These are phyloP conservation scores for Tuber indicum DNA, from an alignment of 495 filamentous ascomycete species.

Conservation along the genomic window DNA sequence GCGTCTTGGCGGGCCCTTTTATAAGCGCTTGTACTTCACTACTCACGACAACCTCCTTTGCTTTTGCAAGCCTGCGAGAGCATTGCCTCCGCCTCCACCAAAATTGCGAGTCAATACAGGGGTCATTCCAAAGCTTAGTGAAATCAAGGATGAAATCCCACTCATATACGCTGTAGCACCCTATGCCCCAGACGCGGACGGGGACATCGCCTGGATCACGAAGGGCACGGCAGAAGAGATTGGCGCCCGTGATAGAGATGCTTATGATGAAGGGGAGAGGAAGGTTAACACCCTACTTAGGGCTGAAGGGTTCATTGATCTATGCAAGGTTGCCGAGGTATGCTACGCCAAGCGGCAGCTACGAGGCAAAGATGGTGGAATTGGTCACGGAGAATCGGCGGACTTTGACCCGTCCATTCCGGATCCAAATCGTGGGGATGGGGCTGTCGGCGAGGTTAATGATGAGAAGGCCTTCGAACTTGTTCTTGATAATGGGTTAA, in stretches of 20 bases:
- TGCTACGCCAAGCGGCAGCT: constrained; percentile 51
- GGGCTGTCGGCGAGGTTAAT: constrained; percentile 47
- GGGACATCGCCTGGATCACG: constrained; percentile 56
- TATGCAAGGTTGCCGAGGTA: constrained; percentile 54
- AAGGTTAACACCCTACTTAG: constrained; percentile 55
- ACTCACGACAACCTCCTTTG: constrained; percentile 62
- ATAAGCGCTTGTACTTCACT: constrained; percentile 65
- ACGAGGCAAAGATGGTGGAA: constrained; percentile 49
- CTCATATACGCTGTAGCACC: constrained; percentile 61
- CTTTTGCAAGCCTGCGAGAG: constrained; percentile 61
- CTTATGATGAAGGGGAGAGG: constrained; percentile 56
- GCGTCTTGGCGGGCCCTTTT: constrained; percentile 59
- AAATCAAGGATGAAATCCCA: constrained; percentile 56
- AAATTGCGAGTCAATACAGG: constrained; percentile 46
- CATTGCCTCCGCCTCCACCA: constrained; percentile 61
- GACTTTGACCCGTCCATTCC: constrained; percentile 49
- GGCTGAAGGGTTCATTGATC: constrained; percentile 62
- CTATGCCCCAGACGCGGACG: constrained; percentile 51
- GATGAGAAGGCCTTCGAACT: constrained; percentile 61
- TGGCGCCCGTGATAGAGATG: constrained; percentile 54
- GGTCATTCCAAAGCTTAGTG: constrained; percentile 51
- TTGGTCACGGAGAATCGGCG: constrained; percentile 49
- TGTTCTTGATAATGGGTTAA: constrained; percentile 56
- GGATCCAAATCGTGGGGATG: constrained; percentile 51
- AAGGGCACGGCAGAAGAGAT: constrained; percentile 45